phyloP scores from a whole-genome alignment of 352 stramenopile species.

The Pythium apleroticum region DNA sequence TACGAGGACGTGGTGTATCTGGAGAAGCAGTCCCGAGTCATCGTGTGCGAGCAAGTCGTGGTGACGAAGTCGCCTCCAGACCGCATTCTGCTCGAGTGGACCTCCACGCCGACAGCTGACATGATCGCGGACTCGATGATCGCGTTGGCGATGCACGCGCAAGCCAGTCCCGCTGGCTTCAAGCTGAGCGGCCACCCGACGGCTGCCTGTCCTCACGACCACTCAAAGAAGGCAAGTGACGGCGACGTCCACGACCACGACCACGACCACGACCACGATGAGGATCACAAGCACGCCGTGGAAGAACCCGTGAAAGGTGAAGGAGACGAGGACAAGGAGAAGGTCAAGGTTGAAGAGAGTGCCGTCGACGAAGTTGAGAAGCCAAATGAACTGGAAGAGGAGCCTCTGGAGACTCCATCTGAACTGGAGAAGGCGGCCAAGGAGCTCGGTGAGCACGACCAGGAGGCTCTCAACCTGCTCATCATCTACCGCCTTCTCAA shows the following conservation, averaged over 20 bases:
- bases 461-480: conserved; percentile 83
- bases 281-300: neutral
- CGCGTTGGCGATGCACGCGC: conserved; percentile 93
- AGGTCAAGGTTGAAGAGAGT: conserved; percentile 32
- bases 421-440: conserved; percentile 55
- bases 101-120: conserved; percentile 92
- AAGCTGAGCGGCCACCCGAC: conserved; percentile 76
- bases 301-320: conserved; percentile 17
- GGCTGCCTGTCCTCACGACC: conserved; percentile 76
- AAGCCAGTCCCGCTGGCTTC: conserved; percentile 80
- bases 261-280: neutral
- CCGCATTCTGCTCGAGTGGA: conserved; percentile 80
- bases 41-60: conserved; percentile 73
- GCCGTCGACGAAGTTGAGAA: conserved; percentile 23
- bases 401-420: conserved; percentile 29
- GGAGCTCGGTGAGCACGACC: conserved; percentile 67
- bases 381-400: conserved; percentile 24
- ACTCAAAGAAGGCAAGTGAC: conserved; percentile 50
- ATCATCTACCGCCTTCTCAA: conserved; percentile 83
- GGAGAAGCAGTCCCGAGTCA: conserved; percentile 54
- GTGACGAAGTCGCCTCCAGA: conserved; percentile 45
- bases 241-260: conserved; percentile 10
- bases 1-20: conserved; percentile 69
- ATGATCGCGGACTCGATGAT: conserved; percentile 97
- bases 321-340: conserved; percentile 21